Base-by-base conservation (phyloP, 495 filamentous ascomycete species). In the Xylaria scruposa region DNA sequence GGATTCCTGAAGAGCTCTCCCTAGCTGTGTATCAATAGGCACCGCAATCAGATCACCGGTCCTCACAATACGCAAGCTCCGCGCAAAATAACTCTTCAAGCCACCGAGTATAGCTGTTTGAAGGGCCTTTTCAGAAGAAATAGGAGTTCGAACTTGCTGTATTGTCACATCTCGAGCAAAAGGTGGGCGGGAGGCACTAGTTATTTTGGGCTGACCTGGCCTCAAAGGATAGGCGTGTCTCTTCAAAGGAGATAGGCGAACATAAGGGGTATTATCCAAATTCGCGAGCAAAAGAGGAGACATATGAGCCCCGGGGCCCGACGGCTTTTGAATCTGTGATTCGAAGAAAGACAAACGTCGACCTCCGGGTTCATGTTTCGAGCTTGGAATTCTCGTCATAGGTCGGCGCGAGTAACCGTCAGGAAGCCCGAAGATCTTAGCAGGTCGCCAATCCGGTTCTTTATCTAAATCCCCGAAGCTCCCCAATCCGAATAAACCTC, bases 131-230 rank as follows among this genome's bases (percentile, higher is more conserved):
- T 98, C 95, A 46, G 92, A 94, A 9, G 93, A 93, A 10, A 95
- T 81, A 0, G 96, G 97, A 0, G 94, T 98, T 9, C 93, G 91
- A 51, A 99, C 87, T 73, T 97, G 96, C 56, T 94, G 86, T n/a
- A 99, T 80, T 1, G 93, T 97, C 36, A 98, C 91, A 78, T 98
- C 95, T 72, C 93, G 93, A 19, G 96, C 97, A 68, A 91, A 86
- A 2, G 94, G 97, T 0, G 97, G 96, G 49, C 84, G 88, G n/a
- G 86, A 86, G 1, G 90, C 83, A 36, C 80, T 83, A 63, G 85
- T 83, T 68, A 90, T 86, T 70, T 85, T 87, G 29, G 81, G 76
- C 49, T 81, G 84, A 26, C 81, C 73, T 1, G 81, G 76, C 65
- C 84, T 85, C 26, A 77, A 70, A 29, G 77, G 75, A 29, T 81